These are phyloP conservation scores for Colletotrichum phormii DNA, from an alignment of 2,329 filamentous ascomycete species.

Conservation along the genomic window DNA sequence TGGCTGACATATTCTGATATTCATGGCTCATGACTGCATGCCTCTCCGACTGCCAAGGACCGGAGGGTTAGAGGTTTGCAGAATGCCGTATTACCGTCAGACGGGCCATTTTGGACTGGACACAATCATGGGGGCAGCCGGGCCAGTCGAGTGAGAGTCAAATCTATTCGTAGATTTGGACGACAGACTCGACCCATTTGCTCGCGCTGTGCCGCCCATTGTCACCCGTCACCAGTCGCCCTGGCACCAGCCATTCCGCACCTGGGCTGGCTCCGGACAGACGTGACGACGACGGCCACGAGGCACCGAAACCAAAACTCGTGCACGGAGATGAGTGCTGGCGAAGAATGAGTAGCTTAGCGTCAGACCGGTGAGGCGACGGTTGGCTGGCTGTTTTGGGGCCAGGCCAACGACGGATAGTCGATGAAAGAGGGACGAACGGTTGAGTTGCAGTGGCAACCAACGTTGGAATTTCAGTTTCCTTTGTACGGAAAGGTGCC, in stretches of 20 bases:
- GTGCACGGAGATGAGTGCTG: background rate
- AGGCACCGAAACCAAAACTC: background rate
- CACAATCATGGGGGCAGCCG: background rate
- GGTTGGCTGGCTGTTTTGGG: background rate
- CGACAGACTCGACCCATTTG: slow-evolving; percentile 9
- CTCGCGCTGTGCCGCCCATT: slow-evolving; percentile 10
- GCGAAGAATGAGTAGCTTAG: background rate
- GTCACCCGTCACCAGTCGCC: slow-evolving; percentile 23
- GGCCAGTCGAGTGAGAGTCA: background rate
- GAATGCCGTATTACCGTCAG: slow-evolving; percentile 7
- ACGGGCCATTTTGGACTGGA: background rate
- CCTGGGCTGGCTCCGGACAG: slow-evolving; percentile 13
- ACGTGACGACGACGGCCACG: slow-evolving; percentile 5
- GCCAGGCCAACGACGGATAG: background rate
- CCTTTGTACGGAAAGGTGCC: background rate
- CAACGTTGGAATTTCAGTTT: background rate
- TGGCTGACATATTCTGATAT: background rate
- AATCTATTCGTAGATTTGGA: background rate
- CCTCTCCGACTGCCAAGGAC: background rate
- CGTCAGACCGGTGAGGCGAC: background rate
- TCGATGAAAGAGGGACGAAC: background rate
- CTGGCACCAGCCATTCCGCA: slow-evolving; percentile 17
- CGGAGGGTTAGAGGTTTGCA: background rate
- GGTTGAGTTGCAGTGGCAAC: background rate
- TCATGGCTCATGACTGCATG: background rate